phyloP scores from a whole-genome alignment of 2,329 filamentous ascomycete species.

The Ustulina deusta region DNA sequence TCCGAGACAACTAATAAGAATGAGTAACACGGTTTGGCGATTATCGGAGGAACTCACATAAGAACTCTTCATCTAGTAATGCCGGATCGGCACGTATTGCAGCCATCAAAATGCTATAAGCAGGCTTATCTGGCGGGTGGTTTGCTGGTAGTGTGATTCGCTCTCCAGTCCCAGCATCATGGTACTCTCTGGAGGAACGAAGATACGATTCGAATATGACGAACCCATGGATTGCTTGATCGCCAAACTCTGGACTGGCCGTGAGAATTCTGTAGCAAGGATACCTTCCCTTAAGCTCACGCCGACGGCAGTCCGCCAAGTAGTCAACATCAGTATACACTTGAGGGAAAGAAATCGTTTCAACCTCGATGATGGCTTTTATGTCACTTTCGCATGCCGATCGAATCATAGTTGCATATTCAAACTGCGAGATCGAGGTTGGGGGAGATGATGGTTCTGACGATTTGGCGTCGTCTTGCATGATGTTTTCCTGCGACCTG shows the following conservation, averaged over 20 bases:
- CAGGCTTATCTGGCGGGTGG: conserved; percentile 30
- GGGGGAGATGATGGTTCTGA: conserved; percentile 4
- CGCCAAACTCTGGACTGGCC: neutral
- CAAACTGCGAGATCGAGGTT: neutral
- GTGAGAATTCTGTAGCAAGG: conserved; percentile 30
- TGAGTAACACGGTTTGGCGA: conserved; percentile 13
- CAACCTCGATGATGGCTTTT: conserved; percentile 35
- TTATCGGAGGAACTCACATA: conserved; percentile 30
- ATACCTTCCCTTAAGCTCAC: conserved; percentile 31
- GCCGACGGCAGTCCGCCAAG: conserved; percentile 27
- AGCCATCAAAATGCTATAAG: conserved; percentile 34
- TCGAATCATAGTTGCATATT: conserved; percentile 24
- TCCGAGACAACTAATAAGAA: conserved; percentile 34
- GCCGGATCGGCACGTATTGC: conserved; percentile 34
- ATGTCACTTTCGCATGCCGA: conserved; percentile 30
- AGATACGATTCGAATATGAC: conserved; percentile 38
- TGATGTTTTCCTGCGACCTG: conserved; percentile 16
- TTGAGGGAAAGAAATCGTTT: conserved; percentile 34
- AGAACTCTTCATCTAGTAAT: conserved; percentile 36
- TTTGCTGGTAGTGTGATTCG: conserved; percentile 32
- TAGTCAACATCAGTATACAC: conserved; percentile 27
- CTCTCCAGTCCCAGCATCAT: conserved; percentile 30
- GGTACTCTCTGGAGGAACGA: conserved; percentile 23
- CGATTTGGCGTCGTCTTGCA: conserved; percentile 26
- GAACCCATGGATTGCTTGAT: conserved; percentile 27